Evolutionary conservation across 108 stramenopile genomes (phyloP).

Genomic region (Fistulifera pelliculosa): DNA sequence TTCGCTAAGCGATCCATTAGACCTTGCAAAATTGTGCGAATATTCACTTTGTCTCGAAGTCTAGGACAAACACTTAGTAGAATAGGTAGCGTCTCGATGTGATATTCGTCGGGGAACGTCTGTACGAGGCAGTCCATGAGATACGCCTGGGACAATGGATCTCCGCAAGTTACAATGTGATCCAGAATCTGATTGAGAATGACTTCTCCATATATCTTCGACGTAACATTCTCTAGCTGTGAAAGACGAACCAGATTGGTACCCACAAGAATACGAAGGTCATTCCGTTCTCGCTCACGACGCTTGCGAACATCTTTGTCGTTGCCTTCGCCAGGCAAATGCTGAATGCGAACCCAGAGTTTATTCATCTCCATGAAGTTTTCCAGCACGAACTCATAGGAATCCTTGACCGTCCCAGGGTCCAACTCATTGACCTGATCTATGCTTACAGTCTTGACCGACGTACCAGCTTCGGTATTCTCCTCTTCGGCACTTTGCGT

Average conservation of each 20-base stretch:
- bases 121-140: constrained; percentile 97
- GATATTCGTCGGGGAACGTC: constrained; percentile 97
- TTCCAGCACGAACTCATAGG: constrained; percentile 87
- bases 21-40: constrained; percentile 84
- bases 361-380: constrained; percentile 97
- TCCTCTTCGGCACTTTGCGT: constrained; percentile 3
- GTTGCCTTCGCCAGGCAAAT: constrained; percentile 67
- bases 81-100: constrained; percentile 89
- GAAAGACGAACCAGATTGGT: constrained; percentile 93
- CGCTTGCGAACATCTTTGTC: constrained; percentile 77
- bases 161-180: constrained; percentile 86
- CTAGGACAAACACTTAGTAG: constrained; percentile 80
- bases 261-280: constrained; percentile 93
- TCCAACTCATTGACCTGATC: constrained; percentile 5
- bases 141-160: constrained; percentile 96
- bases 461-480: constrained; percentile 2
- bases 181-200: constrained; percentile 82
- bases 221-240: constrained; percentile 88
- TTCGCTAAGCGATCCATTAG: constrained; percentile 91
- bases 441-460: constrained; percentile 2
- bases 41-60: constrained; percentile 94
- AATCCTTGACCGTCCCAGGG: constrained; percentile 79
- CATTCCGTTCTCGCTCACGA: constrained; percentile 94
- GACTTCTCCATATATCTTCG: constrained; percentile 66
- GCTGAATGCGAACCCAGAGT: constrained; percentile 98